Evolutionary conservation across 1,139 yeast genomes (phyloP).

Genomic region (Magnusiomyces ingens): DNA sequence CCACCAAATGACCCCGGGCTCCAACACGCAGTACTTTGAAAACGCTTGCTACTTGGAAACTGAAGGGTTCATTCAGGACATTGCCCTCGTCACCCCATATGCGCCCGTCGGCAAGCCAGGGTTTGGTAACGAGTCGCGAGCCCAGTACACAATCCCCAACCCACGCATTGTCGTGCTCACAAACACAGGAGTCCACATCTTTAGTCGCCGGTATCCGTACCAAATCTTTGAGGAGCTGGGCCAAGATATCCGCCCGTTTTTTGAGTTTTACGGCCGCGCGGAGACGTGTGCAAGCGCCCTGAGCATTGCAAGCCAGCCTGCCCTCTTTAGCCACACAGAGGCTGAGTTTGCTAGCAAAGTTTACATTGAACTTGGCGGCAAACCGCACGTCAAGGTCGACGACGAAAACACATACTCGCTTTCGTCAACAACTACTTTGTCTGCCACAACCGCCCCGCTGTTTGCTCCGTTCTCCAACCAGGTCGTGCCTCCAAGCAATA

Average conservation of each 20-base stretch:
- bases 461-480: slow-evolving; percentile 5
- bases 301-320: slow-evolving; percentile 65
- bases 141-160: slow-evolving; percentile 58
- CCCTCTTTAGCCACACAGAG: slow-evolving; percentile 27
- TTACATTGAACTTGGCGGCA: slow-evolving; percentile 47
- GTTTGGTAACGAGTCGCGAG: slow-evolving; percentile 74
- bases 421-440: slow-evolving; percentile 1
- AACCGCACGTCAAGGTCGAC: slow-evolving; percentile 31
- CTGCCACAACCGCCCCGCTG: not conserved
- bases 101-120: slow-evolving; percentile 69
- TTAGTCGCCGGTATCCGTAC: slow-evolving; percentile 73
- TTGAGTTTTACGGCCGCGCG: slow-evolving; percentile 50
- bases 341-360: slow-evolving; percentile 46
- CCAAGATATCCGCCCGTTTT: slow-evolving; percentile 51
- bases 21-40: slow-evolving; percentile 53
- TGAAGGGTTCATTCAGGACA: slow-evolving; percentile 62
- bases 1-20: slow-evolving; percentile 40
- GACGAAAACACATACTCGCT: slow-evolving; percentile 25
- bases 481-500: not conserved
- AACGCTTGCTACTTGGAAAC: slow-evolving; percentile 71
- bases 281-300: slow-evolving; percentile 88
- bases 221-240: slow-evolving; percentile 62
- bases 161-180: slow-evolving; percentile 74
- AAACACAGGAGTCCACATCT: slow-evolving; percentile 66
- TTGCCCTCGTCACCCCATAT: slow-evolving; percentile 60